phyloP scores from a whole-genome alignment of 768 basidiomycete genomes.

The Exidia glandulosa region DNA sequence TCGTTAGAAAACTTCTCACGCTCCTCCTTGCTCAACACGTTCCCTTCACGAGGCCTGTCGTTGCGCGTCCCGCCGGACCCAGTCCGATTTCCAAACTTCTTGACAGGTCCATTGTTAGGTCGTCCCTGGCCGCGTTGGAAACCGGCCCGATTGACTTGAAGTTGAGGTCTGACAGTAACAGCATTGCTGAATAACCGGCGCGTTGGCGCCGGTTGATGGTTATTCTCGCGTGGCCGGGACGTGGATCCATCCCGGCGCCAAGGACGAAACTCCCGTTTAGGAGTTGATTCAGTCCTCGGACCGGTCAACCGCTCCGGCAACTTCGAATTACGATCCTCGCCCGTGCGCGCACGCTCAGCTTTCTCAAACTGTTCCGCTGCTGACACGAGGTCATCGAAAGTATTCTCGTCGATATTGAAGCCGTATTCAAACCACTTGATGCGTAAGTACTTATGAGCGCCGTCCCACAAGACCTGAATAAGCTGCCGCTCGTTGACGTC shows the following conservation, averaged over 20 bases:
- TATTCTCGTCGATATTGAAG: constrained; percentile 16
- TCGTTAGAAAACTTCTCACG: neutral
- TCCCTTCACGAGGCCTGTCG: neutral
- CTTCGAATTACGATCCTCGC: neutral
- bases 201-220: too few species aligned
- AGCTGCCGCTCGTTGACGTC: constrained; percentile 15
- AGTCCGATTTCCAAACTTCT: neutral
- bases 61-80: neutral
- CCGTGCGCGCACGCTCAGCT: constrained; percentile 7
- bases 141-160: too few species aligned
- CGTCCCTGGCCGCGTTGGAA: too few species aligned
- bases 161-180: too few species aligned
- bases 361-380: constrained; percentile 25
- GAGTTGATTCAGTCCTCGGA: neutral
- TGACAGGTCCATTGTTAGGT: neutral
- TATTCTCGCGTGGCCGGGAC: too few species aligned
- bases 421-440: constrained; percentile 18
- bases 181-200: too few species aligned
- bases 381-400: constrained; percentile 15
- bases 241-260: too few species aligned
- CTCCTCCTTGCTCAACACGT: neutral
- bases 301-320: neutral
- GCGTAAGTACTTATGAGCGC: constrained; percentile 16
- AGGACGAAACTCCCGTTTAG: neutral
- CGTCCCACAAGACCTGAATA: constrained; percentile 25